phyloP scores from a whole-genome alignment of 2,329 filamentous ascomycete species.

The Endocalyx cinctus region DNA sequence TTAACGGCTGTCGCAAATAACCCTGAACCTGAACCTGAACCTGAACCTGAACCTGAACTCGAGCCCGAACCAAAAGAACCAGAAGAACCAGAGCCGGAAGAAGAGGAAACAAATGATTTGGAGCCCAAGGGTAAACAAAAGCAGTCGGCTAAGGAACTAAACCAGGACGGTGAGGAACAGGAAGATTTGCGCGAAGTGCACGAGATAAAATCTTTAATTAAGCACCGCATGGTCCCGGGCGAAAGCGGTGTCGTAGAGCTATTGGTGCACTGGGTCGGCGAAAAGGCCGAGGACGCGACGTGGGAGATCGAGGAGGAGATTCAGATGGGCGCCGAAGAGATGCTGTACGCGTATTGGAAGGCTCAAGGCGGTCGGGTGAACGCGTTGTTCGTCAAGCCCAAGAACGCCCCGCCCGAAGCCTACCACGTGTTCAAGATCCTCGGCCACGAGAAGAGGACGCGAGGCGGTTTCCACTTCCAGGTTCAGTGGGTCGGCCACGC shows the following conservation, averaged over 20 bases:
- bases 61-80: conserved; percentile 9
- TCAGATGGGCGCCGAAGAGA: conserved; percentile 27
- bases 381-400: conserved; percentile 24
- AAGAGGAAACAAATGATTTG: conserved; percentile 2
- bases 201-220: conserved; percentile 22
- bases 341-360: conserved; percentile 29
- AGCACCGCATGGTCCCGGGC: conserved; percentile 18
- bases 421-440: conserved; percentile 26
- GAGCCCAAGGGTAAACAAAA: too few relatives aligned
- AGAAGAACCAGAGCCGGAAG: conserved; percentile 3
- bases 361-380: conserved; percentile 24
- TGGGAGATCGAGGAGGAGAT: conserved; percentile 31
- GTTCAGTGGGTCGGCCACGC: conserved; percentile 31
- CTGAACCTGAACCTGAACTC: conserved; percentile 3
- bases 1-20: neutral
- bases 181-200: conserved; percentile 19
- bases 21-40: conserved; percentile 2
- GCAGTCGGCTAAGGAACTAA: neutral
- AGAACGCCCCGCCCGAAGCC: conserved; percentile 17
- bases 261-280: conserved; percentile 26
- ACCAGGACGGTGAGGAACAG: conserved; percentile 4
- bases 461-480: conserved; percentile 24
- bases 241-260: conserved; percentile 23
- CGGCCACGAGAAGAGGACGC: conserved; percentile 21
- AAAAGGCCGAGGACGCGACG: conserved; percentile 20